These are phyloP conservation scores for Talaromyces funiculosus DNA, from an alignment of 2,329 filamentous ascomycete species.

Conservation along the genomic window DNA sequence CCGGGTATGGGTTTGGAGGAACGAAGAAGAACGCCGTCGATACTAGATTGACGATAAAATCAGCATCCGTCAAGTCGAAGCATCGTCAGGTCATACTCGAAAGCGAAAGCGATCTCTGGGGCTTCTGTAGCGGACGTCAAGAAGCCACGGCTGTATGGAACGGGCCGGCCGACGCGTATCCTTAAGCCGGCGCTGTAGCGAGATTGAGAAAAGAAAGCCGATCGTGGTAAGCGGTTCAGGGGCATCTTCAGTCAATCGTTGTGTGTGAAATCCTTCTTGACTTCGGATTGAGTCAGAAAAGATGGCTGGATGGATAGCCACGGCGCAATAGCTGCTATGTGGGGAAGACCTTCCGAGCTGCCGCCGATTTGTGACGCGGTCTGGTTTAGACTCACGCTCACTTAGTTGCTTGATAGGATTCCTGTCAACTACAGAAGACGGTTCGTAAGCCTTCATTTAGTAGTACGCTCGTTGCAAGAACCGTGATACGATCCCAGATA, in stretches of 20 bases:
- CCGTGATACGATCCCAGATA: too few species aligned
- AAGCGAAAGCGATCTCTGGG: constrained; percentile 42
- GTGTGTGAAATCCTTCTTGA: neutral
- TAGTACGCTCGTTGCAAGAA: too few species aligned
- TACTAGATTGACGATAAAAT: constrained; percentile 44
- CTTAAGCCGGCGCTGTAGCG: neutral
- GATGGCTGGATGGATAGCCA: neutral
- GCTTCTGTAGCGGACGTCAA: constrained; percentile 26
- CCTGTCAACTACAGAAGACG: too few species aligned
- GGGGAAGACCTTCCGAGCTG: too few species aligned
- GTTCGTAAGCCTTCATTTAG: too few species aligned
- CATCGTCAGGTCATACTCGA: constrained; percentile 33
- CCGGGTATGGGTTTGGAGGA: constrained; percentile 72
- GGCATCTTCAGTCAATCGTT: constrained; percentile 2
- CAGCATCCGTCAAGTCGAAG: neutral
- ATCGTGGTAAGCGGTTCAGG: constrained; percentile 4
- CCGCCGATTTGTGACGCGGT: too few species aligned
- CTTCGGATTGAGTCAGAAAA: neutral
- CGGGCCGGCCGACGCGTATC: neutral
- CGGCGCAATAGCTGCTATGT: neutral
- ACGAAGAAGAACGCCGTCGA: constrained; percentile 92
- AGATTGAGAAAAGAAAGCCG: neutral
- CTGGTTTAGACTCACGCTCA: too few species aligned
- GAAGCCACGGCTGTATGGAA: constrained; percentile 19
- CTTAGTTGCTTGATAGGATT: too few species aligned